Conservation (phyloP, 148 eudicot genomes). For the Rhododendron kiyosumense region DNA sequence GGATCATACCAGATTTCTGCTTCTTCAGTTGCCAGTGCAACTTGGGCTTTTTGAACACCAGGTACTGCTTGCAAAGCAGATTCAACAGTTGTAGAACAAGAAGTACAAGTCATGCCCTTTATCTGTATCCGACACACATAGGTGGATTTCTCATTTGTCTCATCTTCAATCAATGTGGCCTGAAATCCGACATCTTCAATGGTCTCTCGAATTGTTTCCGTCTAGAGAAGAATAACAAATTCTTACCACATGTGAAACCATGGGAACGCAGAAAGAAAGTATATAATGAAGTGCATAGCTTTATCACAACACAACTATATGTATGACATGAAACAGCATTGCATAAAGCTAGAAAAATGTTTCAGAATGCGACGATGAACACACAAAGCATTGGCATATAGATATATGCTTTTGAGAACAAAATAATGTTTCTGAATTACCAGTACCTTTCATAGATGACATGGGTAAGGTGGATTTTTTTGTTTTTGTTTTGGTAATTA, state of each 20-base stretch:
- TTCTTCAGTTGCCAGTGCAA: conserved; percentile 81
- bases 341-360: not conserved
- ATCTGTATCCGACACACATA: conserved; percentile 63
- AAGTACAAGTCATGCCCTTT: conserved; percentile 81
- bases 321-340: not conserved
- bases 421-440: not conserved
- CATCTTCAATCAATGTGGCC: conserved; percentile 59
- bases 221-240: conserved; percentile 14
- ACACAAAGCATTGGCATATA: not conserved
- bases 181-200: conserved; percentile 51
- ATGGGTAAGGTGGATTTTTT: not conserved
- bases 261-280: not conserved
- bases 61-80: conserved; percentile 40
- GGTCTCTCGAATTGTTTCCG: conserved; percentile 30
- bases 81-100: conserved; percentile 78
- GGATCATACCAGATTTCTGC: conserved; percentile 77
- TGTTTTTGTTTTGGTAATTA: no score
- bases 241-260: not conserved
- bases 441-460: not conserved
- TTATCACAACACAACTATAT: not conserved
- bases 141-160: conserved; percentile 32
- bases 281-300: not conserved
- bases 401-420: not conserved
- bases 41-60: conserved; percentile 75
- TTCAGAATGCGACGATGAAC: not conserved